Conservation (phyloP, 2,329 filamentous ascomycete species). For the Claviceps fusiformis region DNA sequence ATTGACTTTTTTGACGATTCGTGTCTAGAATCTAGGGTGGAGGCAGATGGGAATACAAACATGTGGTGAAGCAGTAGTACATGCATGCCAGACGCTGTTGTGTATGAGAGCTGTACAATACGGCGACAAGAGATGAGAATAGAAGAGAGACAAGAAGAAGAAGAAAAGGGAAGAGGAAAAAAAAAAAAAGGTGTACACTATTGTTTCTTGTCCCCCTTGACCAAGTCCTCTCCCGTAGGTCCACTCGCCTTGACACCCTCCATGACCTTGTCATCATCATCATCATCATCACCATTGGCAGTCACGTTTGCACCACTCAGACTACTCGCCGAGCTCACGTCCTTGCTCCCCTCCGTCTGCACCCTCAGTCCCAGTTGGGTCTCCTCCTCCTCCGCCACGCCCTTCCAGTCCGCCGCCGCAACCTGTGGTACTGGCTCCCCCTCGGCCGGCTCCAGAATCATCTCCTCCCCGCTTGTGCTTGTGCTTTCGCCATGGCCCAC, state of each 20-base stretch:
- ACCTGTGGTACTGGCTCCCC: conserved; percentile 59
- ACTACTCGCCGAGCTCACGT: conserved; percentile 62
- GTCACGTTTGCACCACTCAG: conserved; percentile 24
- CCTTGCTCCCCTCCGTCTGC: conserved; percentile 49
- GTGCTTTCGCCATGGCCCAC: conserved; percentile 11
- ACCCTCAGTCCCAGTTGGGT: conserved; percentile 57
- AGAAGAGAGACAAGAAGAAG: no score
- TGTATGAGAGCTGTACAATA: no score
- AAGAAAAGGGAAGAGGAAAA: not conserved
- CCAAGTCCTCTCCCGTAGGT: conserved; percentile 21
- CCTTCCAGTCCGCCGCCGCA: conserved; percentile 62
- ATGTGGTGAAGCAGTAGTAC: no score
- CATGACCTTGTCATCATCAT: conserved; percentile 10
- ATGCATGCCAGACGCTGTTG: not conserved
- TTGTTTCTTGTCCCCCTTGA: conserved; percentile 6
- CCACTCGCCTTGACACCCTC: conserved; percentile 24
- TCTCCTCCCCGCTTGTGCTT: conserved; percentile 12
- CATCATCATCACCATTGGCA: not conserved
- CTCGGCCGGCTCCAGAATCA: conserved; percentile 47
- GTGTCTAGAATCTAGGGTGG: not conserved
- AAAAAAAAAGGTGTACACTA: not conserved
- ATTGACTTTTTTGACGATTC: conserved; percentile 8
- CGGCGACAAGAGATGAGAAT: no score
- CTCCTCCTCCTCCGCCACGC: conserved; percentile 35
- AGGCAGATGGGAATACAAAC: no score